Evolutionary conservation across 345 rosid species (phyloP).

Genomic region (Alliaria petiolata): DNA sequence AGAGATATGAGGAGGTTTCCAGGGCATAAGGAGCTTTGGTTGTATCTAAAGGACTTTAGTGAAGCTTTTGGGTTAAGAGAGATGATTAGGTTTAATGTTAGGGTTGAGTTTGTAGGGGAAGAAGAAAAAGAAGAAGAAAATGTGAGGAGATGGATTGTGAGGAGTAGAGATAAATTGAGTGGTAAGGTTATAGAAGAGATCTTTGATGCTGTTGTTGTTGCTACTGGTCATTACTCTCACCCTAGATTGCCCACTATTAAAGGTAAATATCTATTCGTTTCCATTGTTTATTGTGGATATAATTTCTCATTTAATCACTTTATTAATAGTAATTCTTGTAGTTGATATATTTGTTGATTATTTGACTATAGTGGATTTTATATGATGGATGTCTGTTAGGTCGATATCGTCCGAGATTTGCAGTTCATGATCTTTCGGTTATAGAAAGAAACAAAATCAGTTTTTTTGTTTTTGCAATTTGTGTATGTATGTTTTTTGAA

Average conservation of each 20-base stretch:
- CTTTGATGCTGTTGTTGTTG: conserved; percentile 89
- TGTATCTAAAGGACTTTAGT: conserved; percentile 71
- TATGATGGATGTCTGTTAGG: neutral
- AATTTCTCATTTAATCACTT: neutral
- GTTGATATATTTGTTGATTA: neutral
- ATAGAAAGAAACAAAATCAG: too few relatives aligned
- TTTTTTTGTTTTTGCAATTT: too few relatives aligned
- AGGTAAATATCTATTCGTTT: conserved; percentile 40
- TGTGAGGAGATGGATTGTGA: conserved; percentile 66
- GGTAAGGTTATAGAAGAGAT: conserved; percentile 59
- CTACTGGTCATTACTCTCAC: conserved; percentile 84
- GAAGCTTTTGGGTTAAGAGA: conserved; percentile 65
- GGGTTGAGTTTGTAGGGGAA: conserved; percentile 78
- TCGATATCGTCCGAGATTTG: neutral
- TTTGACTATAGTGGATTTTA: neutral
- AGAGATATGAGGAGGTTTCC: conserved; percentile 84
- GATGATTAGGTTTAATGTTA: conserved; percentile 71
- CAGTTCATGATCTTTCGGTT: too few relatives aligned
- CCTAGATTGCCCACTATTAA: conserved; percentile 75
- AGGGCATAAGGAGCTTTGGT: conserved; percentile 76
- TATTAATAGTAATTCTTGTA: neutral
- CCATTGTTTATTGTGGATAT: neutral
- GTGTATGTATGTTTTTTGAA: neutral
- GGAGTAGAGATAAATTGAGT: conserved; percentile 38
- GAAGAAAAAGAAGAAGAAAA: conserved; percentile 42